Percentiles rank a stretch among this genome's conserved stretches.
Conservation (phyloP, 2,329 filamentous ascomycete genomes). For the Paecilomyces sp. region DNA sequence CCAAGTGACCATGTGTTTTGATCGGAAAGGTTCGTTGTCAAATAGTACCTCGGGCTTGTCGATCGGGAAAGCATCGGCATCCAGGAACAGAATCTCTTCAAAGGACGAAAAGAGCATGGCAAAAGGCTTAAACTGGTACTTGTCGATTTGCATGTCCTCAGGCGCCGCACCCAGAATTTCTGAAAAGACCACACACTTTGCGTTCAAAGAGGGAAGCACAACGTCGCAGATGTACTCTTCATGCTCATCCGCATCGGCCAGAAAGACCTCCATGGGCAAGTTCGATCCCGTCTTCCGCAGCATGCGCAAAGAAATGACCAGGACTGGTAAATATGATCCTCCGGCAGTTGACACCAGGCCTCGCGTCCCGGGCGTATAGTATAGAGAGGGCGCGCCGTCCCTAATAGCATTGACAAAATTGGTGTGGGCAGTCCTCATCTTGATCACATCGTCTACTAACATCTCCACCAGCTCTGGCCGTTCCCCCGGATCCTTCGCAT, state of each 20-base stretch:
- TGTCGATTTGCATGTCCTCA: slow-evolving; percentile 24
- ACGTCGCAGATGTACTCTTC: slow-evolving; percentile 35
- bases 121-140: slow-evolving; percentile 44
- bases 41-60: slow-evolving; percentile 37
- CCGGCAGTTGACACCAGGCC: slow-evolving; percentile 43
- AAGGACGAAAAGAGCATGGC: slow-evolving; percentile 46
- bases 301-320: slow-evolving; percentile 40
- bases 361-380: slow-evolving; percentile 24
- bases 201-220: slow-evolving; percentile 37
- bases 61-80: slow-evolving; percentile 42
- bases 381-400: slow-evolving; percentile 20
- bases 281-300: slow-evolving; percentile 35
- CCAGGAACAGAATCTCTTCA: slow-evolving; percentile 42
- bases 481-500: slow-evolving; percentile 16
- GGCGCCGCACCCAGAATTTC: slow-evolving; percentile 30
- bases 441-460: slow-evolving; percentile 18
- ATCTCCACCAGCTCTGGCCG: slow-evolving; percentile 26
- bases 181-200: slow-evolving; percentile 37
- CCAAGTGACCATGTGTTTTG: slow-evolving; percentile 39
- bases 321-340: slow-evolving; percentile 34
- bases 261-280: slow-evolving; percentile 41
- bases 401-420: slow-evolving; percentile 25
- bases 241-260: slow-evolving; percentile 35
- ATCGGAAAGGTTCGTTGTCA: slow-evolving; percentile 32
- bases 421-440: slow-evolving; percentile 27